Evolutionary conservation across 192 early-diverging fungal genomes (phyloP).

Genomic region (Borealophlyctis nickersoniae): DNA sequence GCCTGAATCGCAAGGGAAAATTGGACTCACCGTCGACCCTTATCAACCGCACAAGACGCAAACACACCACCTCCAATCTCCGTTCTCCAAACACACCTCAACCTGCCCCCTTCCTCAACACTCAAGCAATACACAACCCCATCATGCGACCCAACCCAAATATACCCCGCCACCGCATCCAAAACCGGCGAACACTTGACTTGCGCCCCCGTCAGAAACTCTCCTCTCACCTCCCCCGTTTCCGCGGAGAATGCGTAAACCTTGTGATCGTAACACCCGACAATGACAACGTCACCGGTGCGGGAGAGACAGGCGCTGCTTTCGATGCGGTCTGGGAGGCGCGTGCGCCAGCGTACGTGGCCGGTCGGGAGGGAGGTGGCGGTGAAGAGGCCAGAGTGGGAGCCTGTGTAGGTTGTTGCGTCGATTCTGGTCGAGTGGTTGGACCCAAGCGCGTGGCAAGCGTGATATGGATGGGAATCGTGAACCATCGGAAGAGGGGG

Average conservation of each 20-base stretch:
- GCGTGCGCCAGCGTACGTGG: not conserved
- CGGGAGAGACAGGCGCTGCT: not conserved
- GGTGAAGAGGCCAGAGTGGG: not conserved
- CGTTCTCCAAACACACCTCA: not conserved
- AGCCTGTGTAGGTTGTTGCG: not conserved
- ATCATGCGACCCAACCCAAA: constrained; percentile 9
- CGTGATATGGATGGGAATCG: too few species aligned
- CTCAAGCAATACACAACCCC: not conserved
- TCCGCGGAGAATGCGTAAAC: not conserved
- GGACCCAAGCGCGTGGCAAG: too few species aligned
- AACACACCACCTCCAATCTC: not conserved
- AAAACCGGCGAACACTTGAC: constrained; percentile 2
- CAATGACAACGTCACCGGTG: not conserved
- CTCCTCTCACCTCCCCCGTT: not conserved
- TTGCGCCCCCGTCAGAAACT: not conserved
- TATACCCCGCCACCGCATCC: not conserved
- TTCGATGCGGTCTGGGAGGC: not conserved
- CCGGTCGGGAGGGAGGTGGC: not conserved
- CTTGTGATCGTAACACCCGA: constrained; percentile 6
- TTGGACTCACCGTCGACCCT: not conserved
- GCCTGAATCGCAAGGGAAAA: not conserved
- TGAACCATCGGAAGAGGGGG: too few species aligned
- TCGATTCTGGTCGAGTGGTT: too few species aligned
- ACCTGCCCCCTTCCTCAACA: not conserved
- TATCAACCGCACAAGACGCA: constrained; percentile 5